Base-by-base conservation (phyloP, 2,329 filamentous ascomycete genomes). In the Metarhizium album region DNA sequence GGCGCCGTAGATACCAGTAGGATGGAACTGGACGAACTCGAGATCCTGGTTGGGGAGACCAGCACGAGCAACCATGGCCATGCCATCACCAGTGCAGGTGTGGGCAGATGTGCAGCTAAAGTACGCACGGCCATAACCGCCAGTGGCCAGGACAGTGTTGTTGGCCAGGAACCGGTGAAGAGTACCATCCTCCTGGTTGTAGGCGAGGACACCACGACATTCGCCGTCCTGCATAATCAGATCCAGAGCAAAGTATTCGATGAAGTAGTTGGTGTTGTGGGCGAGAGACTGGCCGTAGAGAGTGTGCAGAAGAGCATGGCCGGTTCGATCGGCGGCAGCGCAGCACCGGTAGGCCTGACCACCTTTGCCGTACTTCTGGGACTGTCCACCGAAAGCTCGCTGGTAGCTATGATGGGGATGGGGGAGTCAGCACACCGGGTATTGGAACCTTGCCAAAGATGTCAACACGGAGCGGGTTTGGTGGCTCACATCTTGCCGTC, bases 201-300 rank as follows among this genome's bases (percentile, higher is more conserved):
- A 96, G 53, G 91, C 91, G 59, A 97, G 79, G 59, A 97, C 87
- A 81, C 93, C 93, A 60, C 90, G 90, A 78, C 91, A 97, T 71
- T 91, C 87, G 54, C 91, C 91, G 63, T 94, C 87, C 74, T 96
- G 86, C 93, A 97, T 97, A 64, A 98, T 86, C 71, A 97, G 75
- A 68, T 97, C 93, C 59, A 95, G 80, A 62, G 90, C 93, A 70
- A 97, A 98, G 79, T 90, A 97, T 74, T 97, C 93, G 70, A 98
- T 96, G 74, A 98, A 97, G 80, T 96, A 98, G 78, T 96, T 96
- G 66, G 91, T 96, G 79, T 96, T 95, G 80, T 97, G 90, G 67
- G 88, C 80, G 55, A 97, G 82, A 49, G 90, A 96, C 76, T 96
- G 91, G 63, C 93, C 93, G 73, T 97, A 98, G 59, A 98, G 87